A percentile compares a stretch with the other conserved stretches of the same genome.
phyloP scores from a whole-genome alignment of 768 basidiomycete species.

The Hericium coralloides region DNA sequence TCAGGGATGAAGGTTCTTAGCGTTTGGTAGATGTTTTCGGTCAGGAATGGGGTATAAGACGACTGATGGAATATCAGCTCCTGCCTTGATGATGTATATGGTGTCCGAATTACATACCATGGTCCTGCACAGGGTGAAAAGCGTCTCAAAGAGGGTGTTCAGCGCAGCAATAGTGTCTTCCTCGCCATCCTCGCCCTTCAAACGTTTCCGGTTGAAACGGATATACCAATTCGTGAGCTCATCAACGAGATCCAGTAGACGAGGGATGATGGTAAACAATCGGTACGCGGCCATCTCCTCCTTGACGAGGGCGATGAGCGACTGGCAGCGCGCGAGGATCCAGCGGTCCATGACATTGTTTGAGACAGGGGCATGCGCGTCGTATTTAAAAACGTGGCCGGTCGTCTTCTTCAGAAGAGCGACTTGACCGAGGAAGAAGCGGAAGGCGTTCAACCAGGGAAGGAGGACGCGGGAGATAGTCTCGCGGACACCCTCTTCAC shows the following conservation, averaged over 20 bases:
- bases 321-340: conserved; percentile 98
- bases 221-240: conserved; percentile 99
- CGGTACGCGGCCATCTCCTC: conserved; percentile 97
- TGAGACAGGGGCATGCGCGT: conserved; percentile 75
- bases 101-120: conserved; percentile 54
- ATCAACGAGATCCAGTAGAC: conserved; percentile 83
- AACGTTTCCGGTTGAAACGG: conserved; percentile 90
- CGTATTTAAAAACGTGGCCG: conserved; percentile 73
- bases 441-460: conserved; percentile 98
- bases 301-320: conserved; percentile 83
- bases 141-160: conserved; percentile 92
- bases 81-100: not conserved
- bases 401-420: conserved; percentile 76
- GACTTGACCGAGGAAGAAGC: conserved; percentile 97
- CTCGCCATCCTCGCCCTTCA: conserved; percentile 90
- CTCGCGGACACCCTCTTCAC: conserved; percentile 96
- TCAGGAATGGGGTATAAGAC: conserved; percentile 96
- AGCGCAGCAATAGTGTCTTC: conserved; percentile 84
- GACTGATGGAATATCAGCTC: conserved; percentile 42
- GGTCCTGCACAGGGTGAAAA: conserved; percentile 90
- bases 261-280: conserved; percentile 95
- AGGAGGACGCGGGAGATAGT: conserved; percentile 94
- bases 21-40: conserved; percentile 93
- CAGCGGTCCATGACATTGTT: conserved; percentile 97
- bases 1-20: conserved; percentile 79